Evolutionary conservation across 306 rosid species (phyloP), one percentile per base, ranked within the genome.

Genomic region (Sesbania bispinosa): DNA sequence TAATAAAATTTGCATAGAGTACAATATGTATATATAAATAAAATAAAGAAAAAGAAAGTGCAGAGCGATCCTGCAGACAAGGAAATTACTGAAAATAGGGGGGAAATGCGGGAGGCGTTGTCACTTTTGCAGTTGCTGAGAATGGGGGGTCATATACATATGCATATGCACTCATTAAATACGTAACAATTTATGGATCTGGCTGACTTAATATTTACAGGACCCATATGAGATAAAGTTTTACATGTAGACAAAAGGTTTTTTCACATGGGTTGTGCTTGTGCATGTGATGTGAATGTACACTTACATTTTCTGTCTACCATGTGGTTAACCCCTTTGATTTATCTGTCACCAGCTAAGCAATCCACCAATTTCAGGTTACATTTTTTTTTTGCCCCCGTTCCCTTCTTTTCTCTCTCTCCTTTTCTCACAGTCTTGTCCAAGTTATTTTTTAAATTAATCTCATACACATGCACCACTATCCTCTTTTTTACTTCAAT

Each of bases 321-420:
- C 97, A 88, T 90, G 97, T 93, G 97, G 79, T 85, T 88, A 77
- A 88, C 84, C 85, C n/a, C 87, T 73, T 71, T 13, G 58, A 83
- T 89, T 90, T 85, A 85, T 89, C 96, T 86, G 93, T 60, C 90
- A 82, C 86, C 96, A 90, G 96, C 97, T 87, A 82, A 88, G 85
- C 96, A 83, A 71, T 85, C 91, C 89, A 80, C 89, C 84, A 84
- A n/a, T n/a, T 43, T 63, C n/a, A n/a, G n/a, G n/a, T 83, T 73
- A n/a, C 39, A 35, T 24, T 15, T 52, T 30, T n/a, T n/a, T 20
- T 10, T 14, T 14, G 5, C 47, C 78, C 47, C 10, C 52, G 18
- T 26, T 39, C 46, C 39, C 30, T 10, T 26, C 32, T 23, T 13
- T 45, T 41, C 51, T 64, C 42, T 39, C 4, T 13, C 45, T 29